phyloP scores from a whole-genome alignment of 805 yeast genomes.

The Lachancea fermentati region DNA sequence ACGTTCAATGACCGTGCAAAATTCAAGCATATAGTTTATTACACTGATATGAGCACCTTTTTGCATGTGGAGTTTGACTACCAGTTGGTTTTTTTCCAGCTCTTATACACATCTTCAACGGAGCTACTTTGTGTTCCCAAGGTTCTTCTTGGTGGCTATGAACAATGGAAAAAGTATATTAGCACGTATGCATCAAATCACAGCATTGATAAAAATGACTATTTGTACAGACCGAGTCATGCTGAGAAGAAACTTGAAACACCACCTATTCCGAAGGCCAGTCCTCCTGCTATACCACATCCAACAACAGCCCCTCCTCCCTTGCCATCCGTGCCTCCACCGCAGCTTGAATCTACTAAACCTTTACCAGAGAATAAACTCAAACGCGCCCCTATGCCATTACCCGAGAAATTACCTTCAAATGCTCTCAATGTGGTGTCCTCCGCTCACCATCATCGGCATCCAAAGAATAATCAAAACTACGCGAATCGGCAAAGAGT shows the following conservation, averaged over 20 bases:
- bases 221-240: slow-evolving; percentile 11
- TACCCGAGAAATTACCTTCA: slow-evolving; percentile 6
- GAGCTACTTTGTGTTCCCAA: slow-evolving; percentile 23
- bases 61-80: slow-evolving; percentile 31
- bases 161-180: slow-evolving; percentile 37
- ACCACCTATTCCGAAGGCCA: slow-evolving; percentile 2
- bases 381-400: slow-evolving; percentile 8
- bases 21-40: slow-evolving; percentile 36
- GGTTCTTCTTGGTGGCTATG: slow-evolving; percentile 40
- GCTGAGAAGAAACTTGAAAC: slow-evolving; percentile 1
- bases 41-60: slow-evolving; percentile 34
- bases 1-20: slow-evolving; percentile 27
- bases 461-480: background rate
- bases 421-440: slow-evolving; percentile 1
- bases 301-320: slow-evolving; percentile 30
- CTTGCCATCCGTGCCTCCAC: slow-evolving; percentile 20
- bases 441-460: background rate
- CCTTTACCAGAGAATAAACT: background rate
- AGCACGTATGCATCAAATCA: slow-evolving; percentile 26
- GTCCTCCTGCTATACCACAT: slow-evolving; percentile 23
- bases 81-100: slow-evolving; percentile 27
- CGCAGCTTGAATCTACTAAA: background rate
- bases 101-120: slow-evolving; percentile 19
- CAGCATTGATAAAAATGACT: slow-evolving; percentile 21
- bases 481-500: background rate